A percentile compares a stretch with the other conserved stretches of the same genome.
These are phyloP conservation scores for Polytrichum formosum DNA, from an alignment of 225 moss, liverwort and hornwort species.

Conservation along the genomic window DNA sequence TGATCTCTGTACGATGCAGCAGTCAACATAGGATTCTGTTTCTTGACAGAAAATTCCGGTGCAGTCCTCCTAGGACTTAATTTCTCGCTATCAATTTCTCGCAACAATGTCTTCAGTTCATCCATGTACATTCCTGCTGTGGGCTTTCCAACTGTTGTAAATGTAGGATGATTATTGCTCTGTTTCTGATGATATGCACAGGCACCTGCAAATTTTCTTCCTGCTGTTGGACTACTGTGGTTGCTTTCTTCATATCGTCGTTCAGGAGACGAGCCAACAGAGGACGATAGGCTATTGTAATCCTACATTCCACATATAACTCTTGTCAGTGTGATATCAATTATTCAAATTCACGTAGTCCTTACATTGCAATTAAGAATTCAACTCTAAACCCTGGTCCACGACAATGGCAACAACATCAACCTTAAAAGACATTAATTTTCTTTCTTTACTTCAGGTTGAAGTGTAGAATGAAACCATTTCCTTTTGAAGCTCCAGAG, in stretches of 20 bases:
- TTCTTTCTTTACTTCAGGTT: too few species aligned
- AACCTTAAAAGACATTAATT: too few species aligned
- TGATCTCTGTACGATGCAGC: conserved; percentile 9
- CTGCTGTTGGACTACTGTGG: conserved; percentile 17
- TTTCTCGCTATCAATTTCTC: conserved; percentile 43
- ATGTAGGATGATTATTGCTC: conserved; percentile 8
- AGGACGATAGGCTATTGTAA: conserved; percentile 23
- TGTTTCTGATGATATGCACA: conserved; percentile 8
- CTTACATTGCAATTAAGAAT: too few species aligned
- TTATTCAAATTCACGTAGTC: too few species aligned
- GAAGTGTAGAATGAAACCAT: too few species aligned
- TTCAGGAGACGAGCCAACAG: conserved; percentile 41
- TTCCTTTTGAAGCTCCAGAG: too few species aligned
- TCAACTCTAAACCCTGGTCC: too few species aligned
- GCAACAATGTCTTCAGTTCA: conserved; percentile 46
- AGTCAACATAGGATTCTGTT: conserved; percentile 5
- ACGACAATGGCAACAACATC: too few species aligned
- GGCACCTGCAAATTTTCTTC: conserved; percentile 19
- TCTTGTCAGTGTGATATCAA: not conserved
- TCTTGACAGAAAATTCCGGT: conserved; percentile 12
- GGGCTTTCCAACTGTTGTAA: conserved; percentile 19
- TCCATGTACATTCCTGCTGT: conserved; percentile 41
- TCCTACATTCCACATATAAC: conserved; percentile 21
- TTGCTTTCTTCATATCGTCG: conserved; percentile 19
- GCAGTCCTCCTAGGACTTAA: conserved; percentile 31